A percentile compares a stretch with the other conserved stretches of the same genome.
These are phyloP conservation scores for Ramaria rubella DNA, from an alignment of 768 basidiomycete genomes.

Conservation along the genomic window DNA sequence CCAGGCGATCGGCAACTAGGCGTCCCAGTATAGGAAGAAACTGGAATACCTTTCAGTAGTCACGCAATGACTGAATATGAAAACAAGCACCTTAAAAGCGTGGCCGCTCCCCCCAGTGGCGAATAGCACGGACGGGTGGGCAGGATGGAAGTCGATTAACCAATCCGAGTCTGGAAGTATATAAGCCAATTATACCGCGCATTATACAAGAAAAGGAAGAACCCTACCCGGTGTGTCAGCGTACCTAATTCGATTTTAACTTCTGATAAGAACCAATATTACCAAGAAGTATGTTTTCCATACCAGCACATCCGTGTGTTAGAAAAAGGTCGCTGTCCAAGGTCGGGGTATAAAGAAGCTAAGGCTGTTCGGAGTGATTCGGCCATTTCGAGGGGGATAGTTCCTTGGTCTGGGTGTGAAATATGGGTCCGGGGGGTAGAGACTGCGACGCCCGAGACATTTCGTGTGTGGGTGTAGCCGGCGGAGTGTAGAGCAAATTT, in stretches of 20 bases:
- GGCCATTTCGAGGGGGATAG: constrained; percentile 57
- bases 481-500: constrained; percentile 74
- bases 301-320: constrained; percentile 86
- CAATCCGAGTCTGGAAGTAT: constrained; percentile 59
- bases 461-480: constrained; percentile 46
- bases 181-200: background rate
- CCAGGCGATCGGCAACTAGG: constrained; percentile 66
- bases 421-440: constrained; percentile 75
- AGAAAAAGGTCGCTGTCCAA: constrained; percentile 65
- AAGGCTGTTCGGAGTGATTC: constrained; percentile 46
- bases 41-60: constrained; percentile 36
- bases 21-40: constrained; percentile 83
- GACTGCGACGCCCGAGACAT: constrained; percentile 23
- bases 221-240: constrained; percentile 55
- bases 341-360: constrained; percentile 60
- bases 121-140: constrained; percentile 54
- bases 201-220: background rate
- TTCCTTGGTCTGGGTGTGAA: constrained; percentile 52
- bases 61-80: background rate
- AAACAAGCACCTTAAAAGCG: constrained; percentile 62
- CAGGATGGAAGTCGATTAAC: constrained; percentile 73
- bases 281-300: constrained; percentile 19
- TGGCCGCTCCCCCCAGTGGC: constrained; percentile 89
- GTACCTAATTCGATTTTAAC: constrained; percentile 50
- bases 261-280: background rate